Evolutionary conservation across 768 basidiomycete genomes (phyloP), one percentile per base, ranked within the genome.

Genomic region (Daedaleopsis nitida): DNA sequence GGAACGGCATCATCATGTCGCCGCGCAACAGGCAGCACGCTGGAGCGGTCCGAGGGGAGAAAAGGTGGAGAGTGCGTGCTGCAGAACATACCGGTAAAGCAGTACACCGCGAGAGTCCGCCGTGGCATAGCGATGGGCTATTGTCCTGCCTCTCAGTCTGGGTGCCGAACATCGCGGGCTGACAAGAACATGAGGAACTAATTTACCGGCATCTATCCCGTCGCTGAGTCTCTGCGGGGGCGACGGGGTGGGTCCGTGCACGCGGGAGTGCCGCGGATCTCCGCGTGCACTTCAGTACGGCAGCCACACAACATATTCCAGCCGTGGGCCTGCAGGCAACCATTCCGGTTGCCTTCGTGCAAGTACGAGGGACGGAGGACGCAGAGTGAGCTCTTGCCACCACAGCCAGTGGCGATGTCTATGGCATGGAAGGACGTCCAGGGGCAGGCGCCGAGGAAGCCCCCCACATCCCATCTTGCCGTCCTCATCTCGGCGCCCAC

Each of bases 121-220:
- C 32, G 51, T 27, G 17, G 27, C 24, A 34, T n/a, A 52, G 51
- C 51, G 10, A 21, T 52, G 51, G 34, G 51, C 17, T 27, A 52
- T 52, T 35, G 51, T 52, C 39, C 17, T 38, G 51, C n/a, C 51
- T 12, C 34, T 35, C 32, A 37, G 17, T 34, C 24, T 24, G 51
- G 32, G 51, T 52, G 17, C 51, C 51, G 51, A 52, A 34, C 51
- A 37, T 23, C 23, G 13, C 23, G 21, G 19, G 11, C 23, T 24
- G 51, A 24, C 51, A 52, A 38, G 14, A 52, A 27, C 27, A 27
- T 34, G 17, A 52, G 24, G 32, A 52, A 32, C 34, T 52, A 24
- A 52, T 52, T 52, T 38, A 52, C 51, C 51, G 51, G 51, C 32
- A 21, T 52, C 32, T 34, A 21, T 52, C 32, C 51, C 14, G 17